These are phyloP conservation scores for Ophidiomyces ophidiicola DNA, from an alignment of 2,329 filamentous ascomycete genomes.

Conservation along the genomic window DNA sequence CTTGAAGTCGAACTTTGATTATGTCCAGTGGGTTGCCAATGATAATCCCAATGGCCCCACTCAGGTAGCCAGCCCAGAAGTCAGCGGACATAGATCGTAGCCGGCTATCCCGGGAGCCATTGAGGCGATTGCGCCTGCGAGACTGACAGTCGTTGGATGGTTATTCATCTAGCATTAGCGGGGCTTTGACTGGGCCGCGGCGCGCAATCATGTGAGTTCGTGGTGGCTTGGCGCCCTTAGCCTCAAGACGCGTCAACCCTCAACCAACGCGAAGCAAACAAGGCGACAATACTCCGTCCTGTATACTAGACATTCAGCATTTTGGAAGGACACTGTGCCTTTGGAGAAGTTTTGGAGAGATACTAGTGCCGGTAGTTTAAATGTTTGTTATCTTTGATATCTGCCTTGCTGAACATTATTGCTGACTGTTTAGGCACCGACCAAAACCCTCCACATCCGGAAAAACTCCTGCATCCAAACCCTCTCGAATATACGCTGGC, in stretches of 20 bases:
- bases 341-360: background rate
- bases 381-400: background rate
- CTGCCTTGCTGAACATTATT: background rate
- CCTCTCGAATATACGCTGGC: conserved; percentile 33
- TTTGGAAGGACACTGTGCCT: background rate
- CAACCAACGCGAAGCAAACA: too few species aligned
- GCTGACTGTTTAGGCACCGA: conserved; percentile 27
- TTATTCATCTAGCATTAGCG: too few species aligned
- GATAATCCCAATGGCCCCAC: conserved; percentile 72
- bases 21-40: conserved; percentile 79
- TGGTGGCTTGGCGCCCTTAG: conserved; percentile 15
- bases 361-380: background rate
- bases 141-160: too few species aligned
- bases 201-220: conserved; percentile 21
- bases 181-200: too few species aligned
- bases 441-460: conserved; percentile 15
- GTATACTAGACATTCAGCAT: background rate
- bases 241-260: conserved; percentile 10
- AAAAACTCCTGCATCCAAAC: conserved; percentile 25
- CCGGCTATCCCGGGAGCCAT: conserved; percentile 6
- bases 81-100: conserved; percentile 58
- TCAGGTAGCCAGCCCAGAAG: conserved; percentile 88
- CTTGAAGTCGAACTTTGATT: conserved; percentile 70
- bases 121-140: background rate
- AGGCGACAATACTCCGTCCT: background rate